Evolutionary conservation across 176 grass and related monocot genomes (phyloP).

Genomic region (Ananas comosus): DNA sequence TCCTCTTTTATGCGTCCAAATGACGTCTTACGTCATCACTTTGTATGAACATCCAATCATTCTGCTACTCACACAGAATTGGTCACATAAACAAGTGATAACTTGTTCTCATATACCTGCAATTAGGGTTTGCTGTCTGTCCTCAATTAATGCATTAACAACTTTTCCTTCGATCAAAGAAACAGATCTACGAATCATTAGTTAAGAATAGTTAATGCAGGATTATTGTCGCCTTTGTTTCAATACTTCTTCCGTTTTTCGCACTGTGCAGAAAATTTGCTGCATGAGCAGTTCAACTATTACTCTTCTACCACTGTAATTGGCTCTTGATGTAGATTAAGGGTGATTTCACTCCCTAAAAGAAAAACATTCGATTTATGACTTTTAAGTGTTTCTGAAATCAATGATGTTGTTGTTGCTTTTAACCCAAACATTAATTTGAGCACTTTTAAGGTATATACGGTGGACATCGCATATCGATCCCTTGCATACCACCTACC

Average conservation of each 20-base stretch:
- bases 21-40: neutral
- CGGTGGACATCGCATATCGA: neutral
- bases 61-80: neutral
- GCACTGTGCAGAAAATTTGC: neutral
- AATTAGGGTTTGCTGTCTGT: conserved; percentile 1
- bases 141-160: neutral
- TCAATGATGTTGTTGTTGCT: neutral
- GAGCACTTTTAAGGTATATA: neutral
- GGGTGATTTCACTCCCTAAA: no score
- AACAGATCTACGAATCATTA: neutral
- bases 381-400: neutral
- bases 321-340: no score
- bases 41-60: neutral
- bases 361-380: no score
- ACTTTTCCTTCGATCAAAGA: neutral
- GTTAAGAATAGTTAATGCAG: neutral
- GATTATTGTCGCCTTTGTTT: neutral
- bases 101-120: neutral
- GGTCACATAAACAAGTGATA: neutral
- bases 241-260: neutral
- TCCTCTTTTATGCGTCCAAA: neutral
- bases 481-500: conserved; percentile 2
- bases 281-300: no score
- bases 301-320: no score
- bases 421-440: neutral